Base-by-base conservation (phyloP, 1,284 basidiomycete genomes). In the Neonothopanus nambi region DNA sequence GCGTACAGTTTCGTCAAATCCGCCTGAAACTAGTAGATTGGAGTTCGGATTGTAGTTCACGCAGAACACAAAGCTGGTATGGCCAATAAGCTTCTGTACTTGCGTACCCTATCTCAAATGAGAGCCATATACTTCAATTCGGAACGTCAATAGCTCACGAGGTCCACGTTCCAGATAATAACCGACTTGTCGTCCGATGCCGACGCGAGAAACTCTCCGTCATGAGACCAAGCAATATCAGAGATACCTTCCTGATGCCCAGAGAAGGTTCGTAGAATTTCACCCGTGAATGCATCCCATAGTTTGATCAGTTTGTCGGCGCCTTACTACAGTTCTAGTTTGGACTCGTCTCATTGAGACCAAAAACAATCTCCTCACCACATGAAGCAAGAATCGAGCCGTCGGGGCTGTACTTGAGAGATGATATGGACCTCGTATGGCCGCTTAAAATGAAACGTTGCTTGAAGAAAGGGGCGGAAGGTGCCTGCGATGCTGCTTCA, bases 41-140 rank as follows among this genome's bases (percentile, higher is more conserved):
- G 89, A 89, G 59, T 86, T 82, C 0, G 93, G 94, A 62, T 92
- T 95, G 71, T 90, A 98, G 59, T 93, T 90, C 7, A 96, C 79
- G 59, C 93, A 95, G 59, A 98, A 93, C 0, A 98, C 93, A 59
- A 93, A 94, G 61, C 93, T 95, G 2, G 95, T 95, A 65, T 99
- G 96, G 0, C 91, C 92, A 97, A 73, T 7, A 77, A 80, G 59
- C 85, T 89, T 8, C 30, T 33, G 30, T 11, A 80, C 75, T 51
- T 76, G 68, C 48, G 72, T 70, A 33, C 80, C 81, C 89, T 92
- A 42, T 55, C 6, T 50, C 50, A 46, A 41, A 33, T 47, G 35
- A 52, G 24, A 28, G 28, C 30, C 28, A 35, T 39, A 20, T 17
- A 4, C 5, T 23, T 41, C 17, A 7, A 9, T 42, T 45, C 15